Evolutionary conservation across 2,329 filamentous ascomycete species (phyloP), one percentile per base, ranked within the genome.

Genomic region (Nakataea oryzae): DNA sequence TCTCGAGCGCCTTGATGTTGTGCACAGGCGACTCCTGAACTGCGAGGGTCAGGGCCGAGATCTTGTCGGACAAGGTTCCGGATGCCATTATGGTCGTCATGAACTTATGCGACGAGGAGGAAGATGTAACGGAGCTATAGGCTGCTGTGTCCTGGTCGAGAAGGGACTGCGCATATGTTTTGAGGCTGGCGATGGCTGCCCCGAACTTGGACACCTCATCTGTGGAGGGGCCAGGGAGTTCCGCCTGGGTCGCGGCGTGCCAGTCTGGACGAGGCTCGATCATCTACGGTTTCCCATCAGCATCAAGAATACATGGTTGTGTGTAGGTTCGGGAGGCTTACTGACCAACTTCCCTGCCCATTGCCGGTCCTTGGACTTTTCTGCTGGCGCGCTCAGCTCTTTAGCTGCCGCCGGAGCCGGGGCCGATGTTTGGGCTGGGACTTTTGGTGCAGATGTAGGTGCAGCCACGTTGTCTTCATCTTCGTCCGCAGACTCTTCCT

Each of bases 11-110:
- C 71, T 95, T 93, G 65, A 86, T 87, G 65, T 93, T 97, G 74
- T 99, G 95, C 60, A 97, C 78, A 24, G 95, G 95, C 11, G 96
- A 97, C 74, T 99, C 95, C 77, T 99, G 96, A 14, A 97, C 87
- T 62, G 95, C 89, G 67, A 99, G 80, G 5, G 95, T 99, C 70
- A 99, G 79, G 3, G 95, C 96, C 3, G 95, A 99, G 56, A 97
- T 89, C 74, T 97, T 97, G 74, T 99, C 95, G 62, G 92, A 96
- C 68, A 97, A 84, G 12, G 96, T 99, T 79, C 95, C 95, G 1
- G 93, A 96, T 12, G 91, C 81, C 90, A 97, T 97, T 73, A 99
- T 97, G 24, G 92, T 96, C 1, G 93, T 91, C 80, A 97, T 87
- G 79, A 99, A 99, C 73, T 93, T 96, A 75, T 96, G 90, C 54